These are phyloP conservation scores for Leptographium procerum DNA, from an alignment of 2,329 filamentous ascomycete genomes.

Conservation along the genomic window DNA sequence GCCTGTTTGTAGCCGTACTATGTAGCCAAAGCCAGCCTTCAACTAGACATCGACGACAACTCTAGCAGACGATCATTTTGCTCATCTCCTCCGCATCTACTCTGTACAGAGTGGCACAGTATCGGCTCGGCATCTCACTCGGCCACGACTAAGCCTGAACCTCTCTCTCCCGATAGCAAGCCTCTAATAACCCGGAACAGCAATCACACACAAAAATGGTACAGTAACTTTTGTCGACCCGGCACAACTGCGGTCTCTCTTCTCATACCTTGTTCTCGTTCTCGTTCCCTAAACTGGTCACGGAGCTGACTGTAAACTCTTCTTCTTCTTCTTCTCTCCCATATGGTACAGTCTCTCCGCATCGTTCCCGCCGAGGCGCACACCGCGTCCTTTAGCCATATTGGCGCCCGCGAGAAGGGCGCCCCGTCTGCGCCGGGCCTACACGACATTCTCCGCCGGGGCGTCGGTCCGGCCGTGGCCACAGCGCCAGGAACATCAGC, in stretches of 20 bases:
- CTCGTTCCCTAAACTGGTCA: too few species aligned
- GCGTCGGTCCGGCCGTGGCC: slow-evolving; percentile 51
- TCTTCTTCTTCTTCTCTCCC: too few species aligned
- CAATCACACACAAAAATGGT: too few species aligned
- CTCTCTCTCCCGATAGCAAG: too few species aligned
- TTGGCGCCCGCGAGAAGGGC: slow-evolving; percentile 42
- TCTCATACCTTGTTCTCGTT: too few species aligned
- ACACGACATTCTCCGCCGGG: slow-evolving; percentile 83
- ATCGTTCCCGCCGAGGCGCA: slow-evolving; percentile 65
- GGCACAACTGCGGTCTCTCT: too few species aligned
- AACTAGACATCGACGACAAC: neutral
- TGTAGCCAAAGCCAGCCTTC: neutral
- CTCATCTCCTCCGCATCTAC: too few species aligned
- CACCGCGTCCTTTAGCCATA: slow-evolving; percentile 54
- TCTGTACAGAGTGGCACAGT: too few species aligned
- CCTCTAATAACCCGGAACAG: too few species aligned
- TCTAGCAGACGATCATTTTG: neutral
- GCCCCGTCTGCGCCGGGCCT: slow-evolving; percentile 88
- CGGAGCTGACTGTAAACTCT: neutral
- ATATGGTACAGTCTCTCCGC: slow-evolving; percentile 80
- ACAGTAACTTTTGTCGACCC: neutral
- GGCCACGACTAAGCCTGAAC: too few species aligned
- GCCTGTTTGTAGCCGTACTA: slow-evolving; percentile 7
- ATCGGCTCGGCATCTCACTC: too few species aligned
- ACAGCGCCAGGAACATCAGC: slow-evolving; percentile 25